Evolutionary conservation across 306 rosid species (phyloP).

Genomic region (Ceratonia siliqua): DNA sequence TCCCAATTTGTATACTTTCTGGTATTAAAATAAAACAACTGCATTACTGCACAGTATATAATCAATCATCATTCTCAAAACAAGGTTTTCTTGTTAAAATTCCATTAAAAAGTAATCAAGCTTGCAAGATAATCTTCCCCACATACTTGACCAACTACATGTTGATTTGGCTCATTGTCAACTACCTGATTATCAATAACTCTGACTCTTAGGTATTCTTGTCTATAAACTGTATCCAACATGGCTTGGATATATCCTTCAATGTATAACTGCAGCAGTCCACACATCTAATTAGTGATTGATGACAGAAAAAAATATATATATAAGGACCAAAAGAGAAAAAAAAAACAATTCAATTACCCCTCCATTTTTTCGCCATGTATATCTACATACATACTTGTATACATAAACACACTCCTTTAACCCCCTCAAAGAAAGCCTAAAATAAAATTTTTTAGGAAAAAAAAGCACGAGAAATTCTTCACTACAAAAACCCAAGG

Average conservation of each 20-base stretch:
- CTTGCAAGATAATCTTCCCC: constrained; percentile 14
- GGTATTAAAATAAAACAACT: constrained; percentile 8
- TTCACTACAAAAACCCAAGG: constrained; percentile 3
- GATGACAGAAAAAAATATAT: not conserved
- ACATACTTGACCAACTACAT: constrained; percentile 21
- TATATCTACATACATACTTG: not conserved
- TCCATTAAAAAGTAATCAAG: constrained; percentile 4
- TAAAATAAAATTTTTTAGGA: not conserved
- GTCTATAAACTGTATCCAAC: constrained; percentile 87
- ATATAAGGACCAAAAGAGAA: not conserved
- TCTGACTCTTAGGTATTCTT: constrained; percentile 90
- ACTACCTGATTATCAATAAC: constrained; percentile 84
- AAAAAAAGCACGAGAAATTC: not conserved
- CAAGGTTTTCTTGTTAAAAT: constrained; percentile 8
- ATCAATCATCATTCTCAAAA: constrained; percentile 19
- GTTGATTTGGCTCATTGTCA: constrained; percentile 21
- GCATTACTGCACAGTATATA: constrained; percentile 11
- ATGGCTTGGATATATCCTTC: constrained; percentile 99
- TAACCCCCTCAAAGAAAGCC: constrained; percentile 1
- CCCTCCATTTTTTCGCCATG: not conserved
- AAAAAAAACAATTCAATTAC: not conserved
- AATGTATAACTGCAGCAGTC: constrained; percentile 73
- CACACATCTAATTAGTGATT: constrained; percentile 39
- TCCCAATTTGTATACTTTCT: constrained; percentile 20
- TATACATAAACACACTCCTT: not conserved